Percentiles rank a stretch among this genome's conserved stretches.
phyloP scores from a whole-genome alignment of 1,284 basidiomycete genomes.

The Cryptococcus sp. region DNA sequence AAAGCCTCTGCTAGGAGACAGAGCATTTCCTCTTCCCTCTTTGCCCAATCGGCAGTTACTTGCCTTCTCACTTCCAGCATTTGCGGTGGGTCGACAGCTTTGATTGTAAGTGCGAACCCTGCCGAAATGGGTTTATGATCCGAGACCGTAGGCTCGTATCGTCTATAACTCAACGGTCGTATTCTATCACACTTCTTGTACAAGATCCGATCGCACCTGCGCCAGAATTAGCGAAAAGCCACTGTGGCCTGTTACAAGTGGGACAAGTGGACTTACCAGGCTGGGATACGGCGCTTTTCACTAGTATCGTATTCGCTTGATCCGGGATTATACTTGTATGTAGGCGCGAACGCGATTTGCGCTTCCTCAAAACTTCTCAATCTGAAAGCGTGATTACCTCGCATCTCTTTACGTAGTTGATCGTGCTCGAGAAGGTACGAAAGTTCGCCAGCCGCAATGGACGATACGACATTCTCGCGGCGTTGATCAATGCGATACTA shows the following conservation, averaged over 20 bases:
- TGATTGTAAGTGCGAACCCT: conserved; percentile 69
- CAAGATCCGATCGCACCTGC: conserved; percentile 80
- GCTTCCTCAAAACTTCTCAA: conserved; percentile 82
- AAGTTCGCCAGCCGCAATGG: conserved; percentile 67
- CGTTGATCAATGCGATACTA: conserved; percentile 91
- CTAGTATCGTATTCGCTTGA: conserved; percentile 80
- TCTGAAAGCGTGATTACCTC: conserved; percentile 79
- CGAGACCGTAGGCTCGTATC: conserved; percentile 80
- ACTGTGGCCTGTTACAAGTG: neutral
- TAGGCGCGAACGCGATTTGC: conserved; percentile 77
- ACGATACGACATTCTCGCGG: conserved; percentile 73
- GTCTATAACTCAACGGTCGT: conserved; percentile 64
- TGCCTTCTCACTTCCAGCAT: conserved; percentile 61
- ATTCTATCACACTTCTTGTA: conserved; percentile 70
- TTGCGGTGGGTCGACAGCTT: conserved; percentile 64
- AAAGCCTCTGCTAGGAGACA: conserved; percentile 22
- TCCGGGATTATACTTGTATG: conserved; percentile 91
- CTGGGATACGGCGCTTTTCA: conserved; percentile 83
- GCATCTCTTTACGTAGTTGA: conserved; percentile 86
- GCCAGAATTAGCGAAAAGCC: neutral
- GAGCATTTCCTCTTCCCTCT: conserved; percentile 62
- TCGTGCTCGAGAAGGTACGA: conserved; percentile 72
- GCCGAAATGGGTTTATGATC: conserved; percentile 88
- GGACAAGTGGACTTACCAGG: conserved; percentile 64
- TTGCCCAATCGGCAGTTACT: conserved; percentile 63